Percentiles rank a stretch among this genome's conserved stretches.
These are phyloP conservation scores for Zymoseptoria crescenta DNA, from an alignment of 2,329 filamentous ascomycete species.

Conservation along the genomic window DNA sequence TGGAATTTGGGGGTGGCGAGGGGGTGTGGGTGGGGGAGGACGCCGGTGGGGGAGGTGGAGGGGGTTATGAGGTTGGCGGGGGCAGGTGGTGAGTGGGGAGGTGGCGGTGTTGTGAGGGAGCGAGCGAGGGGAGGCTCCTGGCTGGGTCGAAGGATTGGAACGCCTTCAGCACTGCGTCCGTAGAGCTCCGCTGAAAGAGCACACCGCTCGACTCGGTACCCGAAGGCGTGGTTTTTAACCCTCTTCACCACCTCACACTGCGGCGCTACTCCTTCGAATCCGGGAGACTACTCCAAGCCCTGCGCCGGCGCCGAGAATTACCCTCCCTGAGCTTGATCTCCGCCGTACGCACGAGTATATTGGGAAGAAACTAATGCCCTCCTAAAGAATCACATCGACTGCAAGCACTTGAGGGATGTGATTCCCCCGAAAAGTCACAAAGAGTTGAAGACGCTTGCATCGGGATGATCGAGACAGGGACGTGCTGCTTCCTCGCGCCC, in stretches of 20 bases:
- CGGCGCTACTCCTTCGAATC: slow-evolving; percentile 2
- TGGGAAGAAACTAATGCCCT: too few species aligned
- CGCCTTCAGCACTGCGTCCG: too few species aligned
- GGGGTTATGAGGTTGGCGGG: too few species aligned
- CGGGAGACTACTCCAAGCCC: neutral
- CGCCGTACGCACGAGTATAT: neutral
- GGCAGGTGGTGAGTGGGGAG: too few species aligned
- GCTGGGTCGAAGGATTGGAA: too few species aligned
- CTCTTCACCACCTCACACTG: neutral
- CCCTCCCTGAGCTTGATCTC: slow-evolving; percentile 3
- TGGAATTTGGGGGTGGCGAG: slow-evolving; percentile 33
- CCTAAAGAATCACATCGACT: slow-evolving; percentile 1
- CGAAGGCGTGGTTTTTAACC: too few species aligned
- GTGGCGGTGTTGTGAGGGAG: too few species aligned
- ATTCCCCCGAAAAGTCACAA: slow-evolving; percentile 1
- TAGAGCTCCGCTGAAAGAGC: too few species aligned
- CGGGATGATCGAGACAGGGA: slow-evolving; percentile 3
- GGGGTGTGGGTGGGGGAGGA: slow-evolving; percentile 38
- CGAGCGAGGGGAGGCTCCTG: too few species aligned
- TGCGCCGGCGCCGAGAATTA: neutral
- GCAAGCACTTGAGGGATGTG: neutral
- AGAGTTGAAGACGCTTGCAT: neutral
- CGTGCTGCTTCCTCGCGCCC: neutral
- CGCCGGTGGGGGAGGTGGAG: too few species aligned
- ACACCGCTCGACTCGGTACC: too few species aligned